Evolutionary conservation across 2,329 filamentous ascomycete genomes (phyloP).

Genomic region (Coniochaeta pulveracea): DNA sequence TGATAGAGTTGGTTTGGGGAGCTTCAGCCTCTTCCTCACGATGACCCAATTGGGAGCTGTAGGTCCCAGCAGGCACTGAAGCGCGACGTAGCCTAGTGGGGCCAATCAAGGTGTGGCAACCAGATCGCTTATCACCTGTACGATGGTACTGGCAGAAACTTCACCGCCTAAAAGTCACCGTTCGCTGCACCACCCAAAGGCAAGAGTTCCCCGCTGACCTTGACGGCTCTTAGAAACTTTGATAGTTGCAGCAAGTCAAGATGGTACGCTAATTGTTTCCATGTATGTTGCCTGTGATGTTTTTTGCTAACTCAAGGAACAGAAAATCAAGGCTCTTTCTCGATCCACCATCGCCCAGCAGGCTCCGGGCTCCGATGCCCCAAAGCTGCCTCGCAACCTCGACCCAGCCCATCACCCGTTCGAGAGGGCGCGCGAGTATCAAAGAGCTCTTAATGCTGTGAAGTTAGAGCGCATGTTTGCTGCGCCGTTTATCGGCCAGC

Average conservation of each 20-base stretch:
- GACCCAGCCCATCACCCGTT: slow-evolving; percentile 17
- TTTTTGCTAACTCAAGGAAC: slow-evolving; percentile 5
- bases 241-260: neutral
- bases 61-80: slow-evolving; percentile 18
- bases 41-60: slow-evolving; percentile 3
- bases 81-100: slow-evolving; percentile 14
- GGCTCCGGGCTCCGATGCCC: slow-evolving; percentile 17
- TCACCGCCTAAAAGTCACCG: slow-evolving; percentile 5
- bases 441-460: slow-evolving; percentile 13
- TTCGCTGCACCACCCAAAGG: no score
- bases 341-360: slow-evolving; percentile 17
- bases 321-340: slow-evolving; percentile 20
- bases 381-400: slow-evolving; percentile 17
- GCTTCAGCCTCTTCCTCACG: slow-evolving; percentile 7
- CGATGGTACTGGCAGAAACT: slow-evolving; percentile 3
- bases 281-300: neutral
- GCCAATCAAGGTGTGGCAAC: slow-evolving; percentile 4
- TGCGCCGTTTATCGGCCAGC: slow-evolving; percentile 64
- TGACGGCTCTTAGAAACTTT: neutral
- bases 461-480: slow-evolving; percentile 35
- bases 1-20: slow-evolving; percentile 4
- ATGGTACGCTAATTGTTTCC: neutral
- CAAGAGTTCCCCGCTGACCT: slow-evolving; percentile 1
- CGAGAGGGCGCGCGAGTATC: slow-evolving; percentile 16
- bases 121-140: slow-evolving; percentile 1